These are phyloP conservation scores for Diplogelasinospora grovesii DNA, from an alignment of 495 filamentous ascomycete species.

Conservation along the genomic window DNA sequence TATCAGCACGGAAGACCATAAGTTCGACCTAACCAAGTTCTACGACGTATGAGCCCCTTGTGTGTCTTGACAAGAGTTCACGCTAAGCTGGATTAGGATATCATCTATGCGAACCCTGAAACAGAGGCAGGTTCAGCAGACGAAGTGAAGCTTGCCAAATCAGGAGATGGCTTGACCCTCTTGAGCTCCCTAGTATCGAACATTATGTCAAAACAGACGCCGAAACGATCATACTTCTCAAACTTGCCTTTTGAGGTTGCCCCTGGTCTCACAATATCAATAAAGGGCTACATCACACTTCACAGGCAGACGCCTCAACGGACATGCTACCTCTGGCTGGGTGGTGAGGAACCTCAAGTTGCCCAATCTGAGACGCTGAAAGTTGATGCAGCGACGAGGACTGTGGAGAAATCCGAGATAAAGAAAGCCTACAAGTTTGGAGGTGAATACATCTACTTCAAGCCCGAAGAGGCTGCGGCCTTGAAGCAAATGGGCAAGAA, in stretches of 20 bases:
- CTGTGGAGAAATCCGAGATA: conserved; percentile 74
- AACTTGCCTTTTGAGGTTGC: conserved; percentile 81
- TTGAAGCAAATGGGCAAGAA: conserved; percentile 65
- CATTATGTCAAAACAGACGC: conserved; percentile 82
- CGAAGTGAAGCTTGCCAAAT: conserved; percentile 41
- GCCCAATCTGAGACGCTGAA: conserved; percentile 64
- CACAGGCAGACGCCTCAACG: conserved; percentile 73
- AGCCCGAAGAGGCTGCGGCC: conserved; percentile 67
- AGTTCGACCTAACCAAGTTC: conserved; percentile 81
- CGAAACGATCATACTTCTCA: conserved; percentile 82
- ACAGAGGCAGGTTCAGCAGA: conserved; percentile 55
- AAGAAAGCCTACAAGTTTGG: conserved; percentile 95
- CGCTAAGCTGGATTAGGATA: conserved; percentile 51
- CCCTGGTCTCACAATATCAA: conserved; percentile 74
- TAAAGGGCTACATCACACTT: conserved; percentile 87
- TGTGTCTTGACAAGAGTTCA: not conserved
- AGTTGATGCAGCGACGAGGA: conserved; percentile 66
- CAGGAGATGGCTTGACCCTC: conserved; percentile 68
- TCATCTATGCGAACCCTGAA: conserved; percentile 60
- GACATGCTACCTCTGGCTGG: conserved; percentile 78
- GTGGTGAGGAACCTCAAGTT: conserved; percentile 75
- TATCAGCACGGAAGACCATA: conserved; percentile 64
- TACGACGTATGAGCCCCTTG: conserved; percentile 62
- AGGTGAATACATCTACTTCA: conserved; percentile 81
- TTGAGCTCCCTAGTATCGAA: conserved; percentile 78